Evolutionary conservation across 495 filamentous ascomycete genomes (phyloP), one percentile per base, ranked within the genome.

Genomic region (Talaromyces liani): DNA sequence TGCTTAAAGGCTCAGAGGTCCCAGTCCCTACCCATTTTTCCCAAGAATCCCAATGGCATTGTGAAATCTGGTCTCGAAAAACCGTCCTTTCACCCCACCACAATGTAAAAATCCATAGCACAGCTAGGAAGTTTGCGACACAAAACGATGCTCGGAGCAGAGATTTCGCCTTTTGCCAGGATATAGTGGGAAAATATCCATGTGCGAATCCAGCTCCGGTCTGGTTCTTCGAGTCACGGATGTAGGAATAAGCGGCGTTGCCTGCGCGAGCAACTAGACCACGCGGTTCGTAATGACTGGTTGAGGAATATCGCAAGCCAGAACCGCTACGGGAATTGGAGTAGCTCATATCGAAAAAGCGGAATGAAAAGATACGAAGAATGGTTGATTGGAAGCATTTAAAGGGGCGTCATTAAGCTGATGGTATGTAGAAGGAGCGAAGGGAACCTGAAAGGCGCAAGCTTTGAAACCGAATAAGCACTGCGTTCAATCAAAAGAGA

Each of bases 11-110:
- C 1, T 56, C 49, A 34, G 41, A 24, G n/a, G 36, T 14, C 36
- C n/a, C 25, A 62, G 29, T 25, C 9, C 29, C 3, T 80, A 96
- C 93, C 93, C 93, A 98, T 73, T 84, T 81, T 75, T 97, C 94
- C 94, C 94, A 98, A 55, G 79, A 82, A 27, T 81, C 79, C 94
- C 94, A 98, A 47, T 81, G 72, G 72, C 94, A 98, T n/a, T 71
- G 75, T 59, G 83, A 80, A 12, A 97, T 79, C 62, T 79, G 84
- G 58, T 80, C 81, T 49, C 80, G 75, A 68, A 94, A 98, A 25
- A 88, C 83, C 65, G 82, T 87, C 65, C 90, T 80, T 77, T 98
- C 94, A 5, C 94, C 93, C 89, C 91, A 93, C 72, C 92, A 90
- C 63, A 97, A 66, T 12, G 88, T 77, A 16, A 90, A 69, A n/a